Evolutionary conservation across 805 yeast species (phyloP).

Genomic region (Saccharomycopsis sp.): DNA sequence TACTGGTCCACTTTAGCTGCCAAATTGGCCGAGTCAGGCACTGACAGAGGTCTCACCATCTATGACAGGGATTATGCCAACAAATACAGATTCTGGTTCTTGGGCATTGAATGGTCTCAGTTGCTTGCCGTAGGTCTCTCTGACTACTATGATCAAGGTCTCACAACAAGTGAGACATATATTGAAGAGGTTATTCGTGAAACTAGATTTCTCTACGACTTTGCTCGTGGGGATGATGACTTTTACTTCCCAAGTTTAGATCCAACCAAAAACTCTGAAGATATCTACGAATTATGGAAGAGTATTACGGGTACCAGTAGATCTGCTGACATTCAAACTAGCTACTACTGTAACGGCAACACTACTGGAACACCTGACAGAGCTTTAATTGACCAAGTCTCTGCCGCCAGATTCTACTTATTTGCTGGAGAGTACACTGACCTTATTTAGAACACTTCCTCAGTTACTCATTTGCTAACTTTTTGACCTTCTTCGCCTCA

Average conservation of each 20-base stretch:
- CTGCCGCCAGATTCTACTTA: constrained; percentile 65
- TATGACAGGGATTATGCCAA: constrained; percentile 55
- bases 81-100: constrained; percentile 56
- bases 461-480: not conserved
- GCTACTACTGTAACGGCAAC: constrained; percentile 40
- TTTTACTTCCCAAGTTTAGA: constrained; percentile 54
- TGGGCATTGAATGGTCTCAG: constrained; percentile 56
- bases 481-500: not conserved
- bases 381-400: constrained; percentile 54
- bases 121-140: constrained; percentile 62
- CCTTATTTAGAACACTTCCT: not conserved
- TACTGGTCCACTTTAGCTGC: constrained; percentile 38
- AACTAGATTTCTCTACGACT: constrained; percentile 42
- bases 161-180: constrained; percentile 32
- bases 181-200: constrained; percentile 47
- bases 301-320: constrained; percentile 51
- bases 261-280: constrained; percentile 46
- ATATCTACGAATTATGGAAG: constrained; percentile 45
- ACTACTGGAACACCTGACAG: constrained; percentile 35
- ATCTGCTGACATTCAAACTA: constrained; percentile 41
- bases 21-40: constrained; percentile 46
- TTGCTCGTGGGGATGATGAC: constrained; percentile 38
- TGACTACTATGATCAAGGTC: constrained; percentile 43
- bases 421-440: constrained; percentile 25
- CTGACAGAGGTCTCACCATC: constrained; percentile 47